phyloP scores from a whole-genome alignment of 768 basidiomycete species.

The Kondoa subrosea region DNA sequence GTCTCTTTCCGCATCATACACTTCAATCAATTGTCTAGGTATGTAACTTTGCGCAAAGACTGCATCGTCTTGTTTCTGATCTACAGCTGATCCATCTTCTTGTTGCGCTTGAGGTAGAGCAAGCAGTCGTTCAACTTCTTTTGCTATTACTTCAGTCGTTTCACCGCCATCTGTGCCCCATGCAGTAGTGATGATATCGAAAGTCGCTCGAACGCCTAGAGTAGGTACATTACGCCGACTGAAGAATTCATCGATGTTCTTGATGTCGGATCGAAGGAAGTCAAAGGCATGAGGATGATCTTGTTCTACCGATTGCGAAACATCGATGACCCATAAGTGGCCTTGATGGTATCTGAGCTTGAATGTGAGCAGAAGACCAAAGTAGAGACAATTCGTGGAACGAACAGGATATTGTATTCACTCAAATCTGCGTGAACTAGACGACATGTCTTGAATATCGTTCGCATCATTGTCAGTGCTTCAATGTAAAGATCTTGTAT shows the following conservation, averaged over 20 bases:
- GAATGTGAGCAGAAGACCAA: neutral
- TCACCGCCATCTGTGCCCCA: slow-evolving; percentile 16
- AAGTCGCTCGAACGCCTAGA: slow-evolving; percentile 62
- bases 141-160: slow-evolving; percentile 18
- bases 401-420: slow-evolving; percentile 88
- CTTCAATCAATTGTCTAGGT: slow-evolving; percentile 75
- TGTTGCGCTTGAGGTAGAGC: slow-evolving; percentile 29
- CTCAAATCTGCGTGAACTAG: slow-evolving; percentile 95
- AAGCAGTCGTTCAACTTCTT: slow-evolving; percentile 21
- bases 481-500: slow-evolving; percentile 55
- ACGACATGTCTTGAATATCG: slow-evolving; percentile 74
- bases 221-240: slow-evolving; percentile 52
- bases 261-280: slow-evolving; percentile 79
- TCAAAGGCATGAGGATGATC: slow-evolving; percentile 94
- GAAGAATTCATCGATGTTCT: slow-evolving; percentile 88
- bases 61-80: slow-evolving; percentile 51
- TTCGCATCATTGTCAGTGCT: slow-evolving; percentile 58
- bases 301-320: slow-evolving; percentile 95
- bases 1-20: slow-evolving; percentile 88
- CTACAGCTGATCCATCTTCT: slow-evolving; percentile 40
- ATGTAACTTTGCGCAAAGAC: slow-evolving; percentile 85
- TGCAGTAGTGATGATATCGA: slow-evolving; percentile 59
- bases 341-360: slow-evolving; percentile 33
- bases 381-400: neutral
- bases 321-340: slow-evolving; percentile 87